phyloP scores from a whole-genome alignment of 164 flowering plant species.

The Sextonia rubra region DNA sequence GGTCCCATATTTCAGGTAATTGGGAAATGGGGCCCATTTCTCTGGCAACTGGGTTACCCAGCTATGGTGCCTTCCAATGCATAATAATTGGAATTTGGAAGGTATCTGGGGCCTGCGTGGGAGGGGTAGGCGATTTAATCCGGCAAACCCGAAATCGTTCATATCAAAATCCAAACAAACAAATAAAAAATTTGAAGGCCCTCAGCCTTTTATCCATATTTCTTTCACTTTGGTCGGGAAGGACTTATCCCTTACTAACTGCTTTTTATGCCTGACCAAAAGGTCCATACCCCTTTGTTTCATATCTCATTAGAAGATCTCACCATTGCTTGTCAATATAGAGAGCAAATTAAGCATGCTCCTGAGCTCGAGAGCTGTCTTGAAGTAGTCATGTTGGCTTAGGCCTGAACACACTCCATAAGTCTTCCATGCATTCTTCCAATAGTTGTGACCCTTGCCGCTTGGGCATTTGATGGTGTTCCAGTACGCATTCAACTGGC shows the following conservation, averaged over 20 bases:
- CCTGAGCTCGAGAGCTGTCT: conserved; percentile 11
- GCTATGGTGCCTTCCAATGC: no score
- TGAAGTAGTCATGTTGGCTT: conserved; percentile 11
- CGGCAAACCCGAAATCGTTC: no score
- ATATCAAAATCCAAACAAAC: no score
- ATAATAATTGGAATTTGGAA: no score
- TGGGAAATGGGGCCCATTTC: no score
- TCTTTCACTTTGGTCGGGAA: neutral
- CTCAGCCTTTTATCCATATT: no score
- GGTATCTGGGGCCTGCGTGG: no score
- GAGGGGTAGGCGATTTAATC: no score
- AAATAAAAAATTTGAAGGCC: no score
- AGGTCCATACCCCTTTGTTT: neutral
- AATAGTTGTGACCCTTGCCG: neutral
- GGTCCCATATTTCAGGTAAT: no score
- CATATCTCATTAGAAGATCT: neutral
- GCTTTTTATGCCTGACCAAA: neutral
- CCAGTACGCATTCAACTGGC: conserved; percentile 9
- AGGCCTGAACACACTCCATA: conserved; percentile 12
- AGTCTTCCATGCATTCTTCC: conserved; percentile 6
- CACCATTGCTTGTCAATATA: conserved; percentile 2
- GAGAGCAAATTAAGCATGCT: neutral
- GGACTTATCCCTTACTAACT: neutral
- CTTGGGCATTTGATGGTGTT: conserved; percentile 12
- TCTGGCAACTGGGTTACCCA: no score